phyloP scores from a whole-genome alignment of 306 rosid genomes.

The Vigna mungo region DNA sequence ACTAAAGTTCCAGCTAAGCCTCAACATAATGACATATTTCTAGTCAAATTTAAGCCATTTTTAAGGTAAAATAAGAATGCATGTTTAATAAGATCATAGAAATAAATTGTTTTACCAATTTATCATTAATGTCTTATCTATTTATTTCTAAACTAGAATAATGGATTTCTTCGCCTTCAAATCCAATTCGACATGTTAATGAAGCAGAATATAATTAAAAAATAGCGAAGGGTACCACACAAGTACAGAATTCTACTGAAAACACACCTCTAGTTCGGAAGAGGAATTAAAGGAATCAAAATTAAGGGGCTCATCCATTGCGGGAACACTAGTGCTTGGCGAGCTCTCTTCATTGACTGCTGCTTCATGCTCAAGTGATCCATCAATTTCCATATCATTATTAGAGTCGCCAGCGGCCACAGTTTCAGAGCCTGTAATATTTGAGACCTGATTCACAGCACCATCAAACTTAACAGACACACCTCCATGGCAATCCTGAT shows the following conservation, averaged over 20 bases:
- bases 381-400: conserved; percentile 53
- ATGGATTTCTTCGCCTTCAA: not conserved
- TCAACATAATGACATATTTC: not conserved
- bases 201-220: not conserved
- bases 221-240: not conserved
- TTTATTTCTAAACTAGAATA: too few relatives aligned
- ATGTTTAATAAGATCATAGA: too few relatives aligned
- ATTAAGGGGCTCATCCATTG: conserved; percentile 59
- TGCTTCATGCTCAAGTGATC: conserved; percentile 48
- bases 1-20: not conserved
- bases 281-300: conserved; percentile 71
- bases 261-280: conserved; percentile 88
- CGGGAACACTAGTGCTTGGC: conserved; percentile 47
- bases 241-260: not conserved
- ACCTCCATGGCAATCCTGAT: conserved; percentile 45
- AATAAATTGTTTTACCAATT: too few relatives aligned
- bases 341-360: conserved; percentile 51
- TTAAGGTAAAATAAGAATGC: too few relatives aligned
- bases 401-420: conserved; percentile 37
- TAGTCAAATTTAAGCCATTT: too few relatives aligned
- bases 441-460: conserved; percentile 42
- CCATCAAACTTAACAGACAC: conserved; percentile 43
- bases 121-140: too few relatives aligned
- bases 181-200: conserved; percentile 11
- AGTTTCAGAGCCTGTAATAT: conserved; percentile 38